phyloP scores from a whole-genome alignment of 2,329 filamentous ascomycete genomes.

The Intubia oerlemansii region DNA sequence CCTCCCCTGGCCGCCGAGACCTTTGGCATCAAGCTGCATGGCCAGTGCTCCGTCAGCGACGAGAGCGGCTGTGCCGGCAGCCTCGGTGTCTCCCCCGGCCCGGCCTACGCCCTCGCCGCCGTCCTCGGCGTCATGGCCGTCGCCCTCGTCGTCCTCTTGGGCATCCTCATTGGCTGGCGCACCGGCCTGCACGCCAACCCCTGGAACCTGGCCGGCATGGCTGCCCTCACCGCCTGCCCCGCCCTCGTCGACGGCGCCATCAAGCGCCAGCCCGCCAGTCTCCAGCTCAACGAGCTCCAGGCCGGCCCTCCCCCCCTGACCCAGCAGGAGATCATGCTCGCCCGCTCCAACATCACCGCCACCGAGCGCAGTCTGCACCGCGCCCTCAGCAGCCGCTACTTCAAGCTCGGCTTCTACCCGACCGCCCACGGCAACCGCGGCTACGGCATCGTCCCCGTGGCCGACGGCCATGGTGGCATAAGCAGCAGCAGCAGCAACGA shows the following conservation, averaged over 20 bases:
- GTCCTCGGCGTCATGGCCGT: conserved; percentile 13
- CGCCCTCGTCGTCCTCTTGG: conserved; percentile 11
- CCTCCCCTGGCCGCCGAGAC: conserved; percentile 20
- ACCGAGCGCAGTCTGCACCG: conserved; percentile 8
- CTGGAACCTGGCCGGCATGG: conserved; percentile 18
- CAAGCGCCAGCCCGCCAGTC: not conserved
- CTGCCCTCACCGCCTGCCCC: conserved; percentile 13
- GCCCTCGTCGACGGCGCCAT: conserved; percentile 9
- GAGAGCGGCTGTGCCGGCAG: conserved; percentile 14
- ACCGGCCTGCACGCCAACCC: conserved; percentile 19
- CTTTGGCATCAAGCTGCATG: conserved; percentile 17
- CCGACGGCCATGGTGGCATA: no score
- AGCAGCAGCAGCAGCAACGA: no score
- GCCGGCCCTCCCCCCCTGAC: no score
- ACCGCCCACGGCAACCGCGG: conserved; percentile 9
- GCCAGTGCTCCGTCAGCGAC: conserved; percentile 12
- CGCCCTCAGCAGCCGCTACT: conserved; percentile 10
- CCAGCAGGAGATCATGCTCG: conserved; percentile 4
- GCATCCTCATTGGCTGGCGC: conserved; percentile 14
- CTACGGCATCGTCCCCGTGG: conserved; percentile 13
- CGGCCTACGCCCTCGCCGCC: conserved; percentile 13
- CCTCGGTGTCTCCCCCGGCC: conserved; percentile 14
- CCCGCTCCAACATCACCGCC: no score
- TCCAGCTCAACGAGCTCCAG: no score
- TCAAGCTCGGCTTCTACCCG: conserved; percentile 12